Base-by-base conservation (phyloP, 108 stramenopile genomes). In the Thalassiosira profunda region DNA sequence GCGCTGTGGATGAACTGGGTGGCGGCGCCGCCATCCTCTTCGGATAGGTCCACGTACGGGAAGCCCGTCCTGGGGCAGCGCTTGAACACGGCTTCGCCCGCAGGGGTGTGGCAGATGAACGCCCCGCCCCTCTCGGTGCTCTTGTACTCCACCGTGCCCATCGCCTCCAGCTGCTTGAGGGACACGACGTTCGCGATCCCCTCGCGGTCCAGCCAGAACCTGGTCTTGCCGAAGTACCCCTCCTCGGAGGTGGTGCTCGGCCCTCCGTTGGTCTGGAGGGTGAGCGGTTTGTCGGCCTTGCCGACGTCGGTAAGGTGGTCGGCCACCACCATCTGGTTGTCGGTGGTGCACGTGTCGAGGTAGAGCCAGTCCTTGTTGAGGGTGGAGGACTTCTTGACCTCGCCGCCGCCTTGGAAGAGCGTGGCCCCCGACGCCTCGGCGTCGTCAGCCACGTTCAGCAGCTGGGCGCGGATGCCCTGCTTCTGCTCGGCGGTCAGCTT, bases 121-220 rank as follows among this genome's bases (percentile, higher is more conserved):
- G 38, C 36, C 2, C 58, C 38, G 1, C 38, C 58, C n/a, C 26
- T 2, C 18, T 17, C 12, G 10, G 1, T 40, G 37, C 38, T 41
- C 25, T 84, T 74, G 37, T 70, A 84, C 11, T 54, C 35, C 12
- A 83, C 59, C 9, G 28, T 47, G 42, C 14, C 66, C 2, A 29
- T 20, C 15, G 65, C 15, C 33, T 66, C 38, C 0, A 79, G 57
- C 26, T 17, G 21, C 14, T 38, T 1, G 24, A 81, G 44, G 29
- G 76, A 78, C 3, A 85, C 33, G 20, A 85, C 78, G 67, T 85
- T 77, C 1, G 76, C 80, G 38, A 81, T 71, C 10, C 74, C 69
- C 0, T 63, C 47, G 7, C 58, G 69, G 59, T 84, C 37, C 31
- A 45, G 66, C 81, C 84, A 85, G 12, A 85, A 78, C 6, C n/a